phyloP scores from a whole-genome alignment of 169 alveolate species.

The Ichthyophthirius multifiliis region DNA sequence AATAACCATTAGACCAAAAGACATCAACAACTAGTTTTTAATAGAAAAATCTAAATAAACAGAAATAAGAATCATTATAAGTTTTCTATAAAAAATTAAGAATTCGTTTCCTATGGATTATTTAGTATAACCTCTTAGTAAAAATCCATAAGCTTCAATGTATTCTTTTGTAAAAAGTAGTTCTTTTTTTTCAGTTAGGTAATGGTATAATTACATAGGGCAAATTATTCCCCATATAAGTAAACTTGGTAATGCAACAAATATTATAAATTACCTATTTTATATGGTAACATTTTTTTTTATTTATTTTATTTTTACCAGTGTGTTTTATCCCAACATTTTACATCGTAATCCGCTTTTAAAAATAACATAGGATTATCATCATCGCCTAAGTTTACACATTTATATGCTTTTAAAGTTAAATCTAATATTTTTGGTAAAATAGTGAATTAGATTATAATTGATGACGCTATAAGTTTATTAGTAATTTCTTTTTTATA shows the following conservation, averaged over 20 bases:
- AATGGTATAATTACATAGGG: neutral
- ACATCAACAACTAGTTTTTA: neutral
- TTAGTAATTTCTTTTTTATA: neutral
- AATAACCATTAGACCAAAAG: neutral
- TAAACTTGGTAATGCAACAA: neutral
- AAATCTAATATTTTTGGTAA: neutral
- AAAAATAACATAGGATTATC: neutral
- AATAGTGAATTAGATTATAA: neutral
- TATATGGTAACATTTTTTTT: neutral
- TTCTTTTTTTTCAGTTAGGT: constrained; percentile 1
- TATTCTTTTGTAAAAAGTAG: neutral
- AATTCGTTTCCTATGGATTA: neutral
- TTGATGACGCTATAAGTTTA: neutral
- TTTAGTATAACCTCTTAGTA: neutral
- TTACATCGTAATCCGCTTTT: neutral
- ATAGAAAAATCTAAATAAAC: neutral
- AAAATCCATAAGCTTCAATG: neutral
- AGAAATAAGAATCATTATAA: neutral
- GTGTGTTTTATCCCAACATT: neutral
- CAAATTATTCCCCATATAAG: neutral
- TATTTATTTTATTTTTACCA: neutral
- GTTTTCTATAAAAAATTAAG: neutral
- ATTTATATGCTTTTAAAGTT: neutral
- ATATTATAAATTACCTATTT: neutral
- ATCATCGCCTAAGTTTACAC: neutral